Evolutionary conservation across 768 basidiomycete species (phyloP).

Genomic region (Saitozyma sp.): DNA sequence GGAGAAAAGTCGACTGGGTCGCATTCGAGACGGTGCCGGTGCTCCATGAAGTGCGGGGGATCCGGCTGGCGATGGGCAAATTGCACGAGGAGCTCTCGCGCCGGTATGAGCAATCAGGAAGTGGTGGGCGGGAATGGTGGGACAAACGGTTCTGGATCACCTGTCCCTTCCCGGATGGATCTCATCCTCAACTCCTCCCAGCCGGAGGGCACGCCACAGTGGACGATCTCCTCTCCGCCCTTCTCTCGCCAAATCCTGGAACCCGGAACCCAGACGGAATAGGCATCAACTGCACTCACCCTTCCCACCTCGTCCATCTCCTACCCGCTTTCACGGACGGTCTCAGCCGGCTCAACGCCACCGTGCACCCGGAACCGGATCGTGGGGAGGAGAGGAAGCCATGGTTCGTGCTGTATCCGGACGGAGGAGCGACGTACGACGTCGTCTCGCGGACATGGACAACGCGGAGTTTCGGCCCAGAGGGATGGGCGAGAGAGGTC

Average conservation of each 20-base stretch:
- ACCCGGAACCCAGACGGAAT: constrained; percentile 55
- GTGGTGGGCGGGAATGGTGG: constrained; percentile 24
- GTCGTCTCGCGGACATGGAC: constrained; percentile 57
- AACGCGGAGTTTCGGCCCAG: constrained; percentile 6
- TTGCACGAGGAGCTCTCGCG: constrained; percentile 47
- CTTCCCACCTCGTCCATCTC: constrained; percentile 56
- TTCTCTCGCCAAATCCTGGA: constrained; percentile 3
- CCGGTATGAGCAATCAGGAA: not conserved
- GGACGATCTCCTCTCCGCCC: constrained; percentile 11
- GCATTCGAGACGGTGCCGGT: constrained; percentile 80
- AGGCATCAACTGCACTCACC: constrained; percentile 72
- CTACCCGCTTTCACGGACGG: constrained; percentile 53
- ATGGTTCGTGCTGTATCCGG: constrained; percentile 67
- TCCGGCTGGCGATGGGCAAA: constrained; percentile 62
- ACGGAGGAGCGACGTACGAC: constrained; percentile 65
- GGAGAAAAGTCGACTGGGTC: constrained; percentile 63
- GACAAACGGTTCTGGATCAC: constrained; percentile 75
- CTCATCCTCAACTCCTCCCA: constrained; percentile 12
- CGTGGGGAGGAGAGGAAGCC: not conserved
- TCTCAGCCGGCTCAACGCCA: constrained; percentile 16
- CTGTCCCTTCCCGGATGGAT: constrained; percentile 61
- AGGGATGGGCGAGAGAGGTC: constrained; percentile 39
- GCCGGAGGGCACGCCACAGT: constrained; percentile 1
- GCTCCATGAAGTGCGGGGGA: constrained; percentile 64
- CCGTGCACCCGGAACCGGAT: not conserved